These are phyloP conservation scores for Wickerhamomyces subpelliculosus DNA, from an alignment of 805 yeast species.

Conservation along the genomic window DNA sequence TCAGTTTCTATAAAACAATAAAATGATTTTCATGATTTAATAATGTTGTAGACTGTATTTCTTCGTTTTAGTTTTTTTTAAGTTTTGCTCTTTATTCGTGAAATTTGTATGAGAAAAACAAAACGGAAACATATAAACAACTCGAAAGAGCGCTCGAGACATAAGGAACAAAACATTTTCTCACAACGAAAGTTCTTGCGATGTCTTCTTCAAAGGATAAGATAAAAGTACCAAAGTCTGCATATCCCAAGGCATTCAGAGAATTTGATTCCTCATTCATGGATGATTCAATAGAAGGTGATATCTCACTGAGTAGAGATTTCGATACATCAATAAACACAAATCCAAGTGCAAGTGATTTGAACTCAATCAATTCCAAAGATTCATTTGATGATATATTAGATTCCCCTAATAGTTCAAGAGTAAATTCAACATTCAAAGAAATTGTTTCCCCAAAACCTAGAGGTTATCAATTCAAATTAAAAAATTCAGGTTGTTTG, in stretches of 20 bases:
- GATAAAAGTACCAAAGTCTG: constrained; percentile 12
- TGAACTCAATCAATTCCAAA: constrained; percentile 2
- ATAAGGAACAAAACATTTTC: not conserved
- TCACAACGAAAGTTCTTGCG: not conserved
- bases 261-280: constrained; percentile 15
- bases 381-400: constrained; percentile 16
- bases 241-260: constrained; percentile 13
- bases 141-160: no score
- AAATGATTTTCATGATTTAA: constrained; percentile 2
- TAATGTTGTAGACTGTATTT: not conserved
- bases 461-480: constrained; percentile 16
- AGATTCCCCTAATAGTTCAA: constrained; percentile 7
- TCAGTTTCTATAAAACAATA: not conserved
- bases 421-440: constrained; percentile 12
- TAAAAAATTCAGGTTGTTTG: constrained; percentile 9
- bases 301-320: constrained; percentile 14
- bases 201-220: not conserved
- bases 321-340: not conserved
- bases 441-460: constrained; percentile 12
- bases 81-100: no score
- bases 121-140: no score
- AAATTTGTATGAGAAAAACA: no score
- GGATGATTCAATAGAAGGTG: constrained; percentile 18
- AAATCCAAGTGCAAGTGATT: not conserved
- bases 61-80: not conserved